Evolutionary conservation across 2,329 filamentous ascomycete genomes (phyloP), one percentile per base, ranked within the genome.

Genomic region (Penicillium sp.): DNA sequence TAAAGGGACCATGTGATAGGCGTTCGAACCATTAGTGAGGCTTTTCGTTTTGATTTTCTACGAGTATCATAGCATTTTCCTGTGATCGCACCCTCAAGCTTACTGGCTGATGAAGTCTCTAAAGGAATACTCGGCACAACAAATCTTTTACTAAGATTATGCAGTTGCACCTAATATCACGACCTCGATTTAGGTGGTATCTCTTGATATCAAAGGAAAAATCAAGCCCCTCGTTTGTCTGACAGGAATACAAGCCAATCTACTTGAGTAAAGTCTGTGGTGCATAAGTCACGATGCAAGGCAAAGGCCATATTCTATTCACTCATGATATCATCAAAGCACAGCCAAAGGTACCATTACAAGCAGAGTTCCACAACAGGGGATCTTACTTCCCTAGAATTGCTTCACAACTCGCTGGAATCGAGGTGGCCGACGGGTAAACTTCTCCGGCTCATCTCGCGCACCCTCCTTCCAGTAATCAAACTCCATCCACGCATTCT

Each of bases 401-500:
- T 70, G 73, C 64, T 72, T 74, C 45, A 76, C 72, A 15, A 67
- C 67, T n/a, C 74, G 65, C 63, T 75, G 65, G 34, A 77, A 75
- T 52, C 72, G 65, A 12, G 71, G 69, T 15, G 74, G 75, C 38
- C 70, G 67, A 0, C 74, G 64, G 11, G 71, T 79, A 57, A 82
- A 83, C 67, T 76, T 80, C 51, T 75, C 70, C 4, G 79, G 79
- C 17, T 81, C 76, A 48, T 84, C 80, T 20, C 82, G 73, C 4
- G 82, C 82, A 0, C 82, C 82, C 3, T 79, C 76, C 60, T 83
- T 82, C 85, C 85, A 88, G 63, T 87, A 88, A 71, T 87, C 84
- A 70, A 86, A 87, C 73, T 88, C 85, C 74, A 88, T 87, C 85
- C 84, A 87, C 6, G 82, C 84, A 67, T 87, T 85, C 71, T 88